Conservation (phyloP, 345 rosid species). For the Arabidopsis thaliana region TAIR10.1 NC_003075.7:476001-476500, state of each 20-base stretch:
- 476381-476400: conserved; percentile 3
- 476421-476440: no score
- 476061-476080: neutral
- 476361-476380: conserved; percentile 10
- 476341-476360: neutral
- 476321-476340: neutral
- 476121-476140: no score
- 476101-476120: no score
- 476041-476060: neutral
- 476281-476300: neutral
- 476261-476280: no score
- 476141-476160: no score
- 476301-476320: neutral
- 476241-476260: no score
- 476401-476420: neutral
- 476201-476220: no score
- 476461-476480: neutral
- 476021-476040: conserved; percentile 7
- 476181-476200: no score
- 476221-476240: no score
- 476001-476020: conserved; percentile 28
- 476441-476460: no score
- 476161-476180: no score
- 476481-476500: conserved; percentile 21
- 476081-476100: no score